phyloP scores from a whole-genome alignment of 2,329 filamentous ascomycete genomes.

The Davidsoniella neocaledoniae region DNA sequence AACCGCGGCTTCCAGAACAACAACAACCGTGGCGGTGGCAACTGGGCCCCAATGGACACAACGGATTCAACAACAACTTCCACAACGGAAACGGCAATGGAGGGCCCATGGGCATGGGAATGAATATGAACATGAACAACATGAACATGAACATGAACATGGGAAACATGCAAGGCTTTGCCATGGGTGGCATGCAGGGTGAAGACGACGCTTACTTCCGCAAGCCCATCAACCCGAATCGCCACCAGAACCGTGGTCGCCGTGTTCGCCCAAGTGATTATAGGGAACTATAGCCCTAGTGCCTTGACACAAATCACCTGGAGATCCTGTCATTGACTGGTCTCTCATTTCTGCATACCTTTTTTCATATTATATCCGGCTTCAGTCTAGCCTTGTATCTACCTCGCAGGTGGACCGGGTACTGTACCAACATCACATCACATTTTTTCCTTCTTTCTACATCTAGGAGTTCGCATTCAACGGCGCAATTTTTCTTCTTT shows the following conservation, averaged over 20 bases:
- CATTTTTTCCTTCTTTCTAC: neutral
- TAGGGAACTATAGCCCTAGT: conserved; percentile 47
- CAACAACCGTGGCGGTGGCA: conserved; percentile 17
- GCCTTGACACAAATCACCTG: no score
- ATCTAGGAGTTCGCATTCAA: neutral
- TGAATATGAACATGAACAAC: conserved; percentile 13
- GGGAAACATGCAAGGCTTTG: conserved; percentile 19
- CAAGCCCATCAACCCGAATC: conserved; percentile 86
- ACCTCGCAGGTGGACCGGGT: no score
- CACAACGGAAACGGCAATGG: conserved; percentile 1
- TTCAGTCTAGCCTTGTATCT: neutral
- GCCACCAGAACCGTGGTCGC: conserved; percentile 67
- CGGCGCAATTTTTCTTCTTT: neutral
- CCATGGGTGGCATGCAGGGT: conserved; percentile 16
- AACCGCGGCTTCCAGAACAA: neutral
- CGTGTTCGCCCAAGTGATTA: conserved; percentile 80
- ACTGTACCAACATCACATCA: neutral
- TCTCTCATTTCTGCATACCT: neutral
- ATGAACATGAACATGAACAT: conserved; percentile 21
- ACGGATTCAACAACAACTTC: conserved; percentile 16
- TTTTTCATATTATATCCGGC: conserved; percentile 3
- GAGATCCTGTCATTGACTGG: no score
- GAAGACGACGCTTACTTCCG: conserved; percentile 90
- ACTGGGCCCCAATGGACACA: conserved; percentile 13
- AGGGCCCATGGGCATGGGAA: neutral